A percentile compares a stretch with the other conserved stretches of the same genome.
phyloP scores from a whole-genome alignment of 495 filamentous ascomycete genomes.

The Trichoderma gamsii region DNA sequence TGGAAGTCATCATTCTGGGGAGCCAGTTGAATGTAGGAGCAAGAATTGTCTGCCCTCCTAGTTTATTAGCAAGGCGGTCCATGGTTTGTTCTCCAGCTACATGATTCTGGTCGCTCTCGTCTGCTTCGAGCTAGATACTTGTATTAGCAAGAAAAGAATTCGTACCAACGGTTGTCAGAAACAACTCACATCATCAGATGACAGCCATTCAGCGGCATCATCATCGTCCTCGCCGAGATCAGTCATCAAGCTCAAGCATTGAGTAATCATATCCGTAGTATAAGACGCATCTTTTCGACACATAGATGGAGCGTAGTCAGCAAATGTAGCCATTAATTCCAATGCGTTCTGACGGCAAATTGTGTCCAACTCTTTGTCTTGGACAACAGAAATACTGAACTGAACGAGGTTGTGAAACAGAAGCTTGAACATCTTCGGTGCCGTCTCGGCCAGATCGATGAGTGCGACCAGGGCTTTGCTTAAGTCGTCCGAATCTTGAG shows the following conservation, averaged over 20 bases:
- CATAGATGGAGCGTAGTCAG: conserved; percentile 87
- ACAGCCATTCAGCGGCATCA: conserved; percentile 89
- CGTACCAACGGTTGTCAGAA: background rate
- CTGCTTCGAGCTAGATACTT: conserved; percentile 64
- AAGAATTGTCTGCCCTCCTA: conserved; percentile 79
- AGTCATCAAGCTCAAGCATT: conserved; percentile 99
- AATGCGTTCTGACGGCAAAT: conserved; percentile 88
- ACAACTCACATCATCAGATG: conserved; percentile 74
- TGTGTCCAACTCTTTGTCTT: conserved; percentile 90
- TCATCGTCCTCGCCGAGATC: conserved; percentile 94
- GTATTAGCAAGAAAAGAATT: conserved; percentile 12
- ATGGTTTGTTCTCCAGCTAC: conserved; percentile 98
- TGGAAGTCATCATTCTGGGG: conserved; percentile 93
- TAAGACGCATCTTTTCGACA: conserved; percentile 89
- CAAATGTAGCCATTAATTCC: conserved; percentile 97
- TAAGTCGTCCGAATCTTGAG: conserved; percentile 79
- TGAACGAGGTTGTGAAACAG: conserved; percentile 85
- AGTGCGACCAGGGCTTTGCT: conserved; percentile 81
- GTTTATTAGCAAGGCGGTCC: conserved; percentile 95
- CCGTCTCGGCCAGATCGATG: conserved; percentile 87
- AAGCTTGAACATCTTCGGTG: conserved; percentile 92
- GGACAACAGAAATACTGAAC: conserved; percentile 86
- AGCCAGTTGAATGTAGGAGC: conserved; percentile 96
- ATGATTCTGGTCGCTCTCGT: conserved; percentile 96
- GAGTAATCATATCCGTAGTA: conserved; percentile 93